phyloP scores from a whole-genome alignment of 2,329 filamentous ascomycete genomes.

The Verticillium tricorpus region DNA sequence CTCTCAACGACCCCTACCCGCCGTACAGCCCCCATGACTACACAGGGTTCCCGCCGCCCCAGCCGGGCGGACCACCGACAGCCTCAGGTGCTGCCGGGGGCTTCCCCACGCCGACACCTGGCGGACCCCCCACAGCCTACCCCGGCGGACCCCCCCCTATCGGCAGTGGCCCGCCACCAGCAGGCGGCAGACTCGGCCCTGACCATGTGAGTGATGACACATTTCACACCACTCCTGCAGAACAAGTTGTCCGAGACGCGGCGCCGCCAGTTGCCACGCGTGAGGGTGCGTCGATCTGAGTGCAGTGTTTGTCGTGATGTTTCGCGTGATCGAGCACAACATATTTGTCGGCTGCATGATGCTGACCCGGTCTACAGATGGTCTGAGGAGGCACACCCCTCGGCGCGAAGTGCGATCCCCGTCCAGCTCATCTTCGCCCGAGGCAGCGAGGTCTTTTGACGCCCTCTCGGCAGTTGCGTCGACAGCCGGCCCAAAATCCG shows the following conservation, averaged over 20 bases:
- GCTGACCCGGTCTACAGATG: constrained; percentile 19
- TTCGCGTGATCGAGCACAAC: background rate
- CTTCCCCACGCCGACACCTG: constrained; percentile 24
- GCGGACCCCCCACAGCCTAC: constrained; percentile 26
- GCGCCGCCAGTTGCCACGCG: constrained; percentile 9
- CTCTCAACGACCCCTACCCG: constrained; percentile 26
- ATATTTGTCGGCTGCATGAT: background rate
- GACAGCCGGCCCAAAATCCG: constrained; percentile 30
- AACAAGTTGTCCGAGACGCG: constrained; percentile 11
- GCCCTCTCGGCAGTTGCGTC: background rate
- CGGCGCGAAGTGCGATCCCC: constrained; percentile 5
- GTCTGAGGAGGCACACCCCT: constrained; percentile 17
- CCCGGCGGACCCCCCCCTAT: constrained; percentile 15
- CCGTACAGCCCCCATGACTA: constrained; percentile 40
- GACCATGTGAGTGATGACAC: constrained; percentile 39
- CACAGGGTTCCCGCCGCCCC: constrained; percentile 33
- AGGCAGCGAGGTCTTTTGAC: background rate
- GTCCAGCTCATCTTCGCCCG: constrained; percentile 6
- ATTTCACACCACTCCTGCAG: constrained; percentile 10
- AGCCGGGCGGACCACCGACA: constrained; percentile 22
- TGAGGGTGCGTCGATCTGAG: constrained; percentile 16
- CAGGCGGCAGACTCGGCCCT: constrained; percentile 28
- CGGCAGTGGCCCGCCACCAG: constrained; percentile 9
- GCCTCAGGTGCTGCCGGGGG: constrained; percentile 14
- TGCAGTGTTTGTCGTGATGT: constrained; percentile 2